Evolutionary conservation across 176 grass and related monocot species (phyloP), one percentile per base, ranked within the genome.

Genomic region (Musa troglodytarum): DNA sequence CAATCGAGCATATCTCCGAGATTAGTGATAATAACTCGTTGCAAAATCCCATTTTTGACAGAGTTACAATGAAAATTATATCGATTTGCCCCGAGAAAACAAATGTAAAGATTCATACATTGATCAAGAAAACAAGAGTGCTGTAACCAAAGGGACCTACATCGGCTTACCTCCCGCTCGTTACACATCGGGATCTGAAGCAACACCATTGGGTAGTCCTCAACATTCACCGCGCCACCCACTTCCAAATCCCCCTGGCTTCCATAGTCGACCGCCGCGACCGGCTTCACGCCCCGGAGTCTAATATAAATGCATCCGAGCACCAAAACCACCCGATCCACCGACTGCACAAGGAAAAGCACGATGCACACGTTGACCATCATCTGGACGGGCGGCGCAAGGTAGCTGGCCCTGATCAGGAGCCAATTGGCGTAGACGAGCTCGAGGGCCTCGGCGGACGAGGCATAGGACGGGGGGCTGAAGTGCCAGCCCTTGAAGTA

Each of bases 121-220:
- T 55, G 17, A 71, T 43, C 11, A 80, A 58, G 11, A 51, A 62
- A 71, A 62, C 2, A 50, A 13, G 8, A n/a, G 16, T 17, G 55
- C 34, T 53, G n/a, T n/a, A 72, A 19, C 0, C 3, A 49, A 20
- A 28, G 69, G 56, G n/a, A 73, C 78, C 69, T 80, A 80, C 57
- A 65, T 73, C 15, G 52, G 34, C 78, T 80, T 80, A 80, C 78
- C 78, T 80, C 78, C 69, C 78, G 54, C 56, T 80, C 78, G 24
- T 80, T 80, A 69, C 78, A 80, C 78, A 80, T 80, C 13, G 78
- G 78, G 78, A 80, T 80, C 78, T 80, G 78, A 58, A 80, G n/a
- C 49, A 80, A 58, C 57, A 80, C 78, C 69, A 73, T 80, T 9
- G 78, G 78, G 22, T 65, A 80, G 21, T 80, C 69, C 19, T 80